phyloP scores from a whole-genome alignment of 208 protist species.

The Trypanosoma theileri region DNA sequence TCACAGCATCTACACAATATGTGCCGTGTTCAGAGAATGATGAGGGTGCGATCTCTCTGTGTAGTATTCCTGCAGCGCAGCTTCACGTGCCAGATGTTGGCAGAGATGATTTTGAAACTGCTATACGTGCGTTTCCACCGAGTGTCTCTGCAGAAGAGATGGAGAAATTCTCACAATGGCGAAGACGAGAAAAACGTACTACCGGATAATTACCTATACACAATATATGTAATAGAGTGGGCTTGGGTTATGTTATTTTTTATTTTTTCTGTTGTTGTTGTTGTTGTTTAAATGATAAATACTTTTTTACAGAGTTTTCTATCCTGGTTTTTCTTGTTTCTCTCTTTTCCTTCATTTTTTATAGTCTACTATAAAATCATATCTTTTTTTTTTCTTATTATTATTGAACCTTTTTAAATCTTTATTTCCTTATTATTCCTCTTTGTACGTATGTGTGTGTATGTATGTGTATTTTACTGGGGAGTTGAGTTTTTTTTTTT shows the following conservation, averaged over 20 bases:
- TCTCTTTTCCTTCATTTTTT: too few relatives aligned
- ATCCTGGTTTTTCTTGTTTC: too few relatives aligned
- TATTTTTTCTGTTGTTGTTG: too few relatives aligned
- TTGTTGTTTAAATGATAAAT: too few relatives aligned
- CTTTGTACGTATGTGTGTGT: not conserved
- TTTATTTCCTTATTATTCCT: slow-evolving; percentile 6
- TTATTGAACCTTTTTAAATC: not conserved
- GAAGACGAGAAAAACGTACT: slow-evolving; percentile 15
- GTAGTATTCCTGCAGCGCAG: slow-evolving; percentile 11
- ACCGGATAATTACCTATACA: too few relatives aligned
- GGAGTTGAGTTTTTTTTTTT: slow-evolving; percentile 1
- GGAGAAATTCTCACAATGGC: slow-evolving; percentile 48
- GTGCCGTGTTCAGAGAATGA: slow-evolving; percentile 34
- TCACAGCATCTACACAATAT: slow-evolving; percentile 15
- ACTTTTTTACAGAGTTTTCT: not conserved
- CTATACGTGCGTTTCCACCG: slow-evolving; percentile 43
- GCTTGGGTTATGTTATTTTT: not conserved
- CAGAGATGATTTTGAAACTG: slow-evolving; percentile 36
- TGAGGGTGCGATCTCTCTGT: slow-evolving; percentile 26
- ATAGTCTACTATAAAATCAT: not conserved
- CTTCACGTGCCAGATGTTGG: slow-evolving; percentile 45
- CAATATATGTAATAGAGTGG: too few relatives aligned
- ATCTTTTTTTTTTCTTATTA: slow-evolving; percentile 9
- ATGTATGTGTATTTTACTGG: not conserved
- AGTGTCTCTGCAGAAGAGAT: slow-evolving; percentile 52